phyloP scores from a whole-genome alignment of 352 stramenopile species.

The Pythium aphanidermatum region DNA sequence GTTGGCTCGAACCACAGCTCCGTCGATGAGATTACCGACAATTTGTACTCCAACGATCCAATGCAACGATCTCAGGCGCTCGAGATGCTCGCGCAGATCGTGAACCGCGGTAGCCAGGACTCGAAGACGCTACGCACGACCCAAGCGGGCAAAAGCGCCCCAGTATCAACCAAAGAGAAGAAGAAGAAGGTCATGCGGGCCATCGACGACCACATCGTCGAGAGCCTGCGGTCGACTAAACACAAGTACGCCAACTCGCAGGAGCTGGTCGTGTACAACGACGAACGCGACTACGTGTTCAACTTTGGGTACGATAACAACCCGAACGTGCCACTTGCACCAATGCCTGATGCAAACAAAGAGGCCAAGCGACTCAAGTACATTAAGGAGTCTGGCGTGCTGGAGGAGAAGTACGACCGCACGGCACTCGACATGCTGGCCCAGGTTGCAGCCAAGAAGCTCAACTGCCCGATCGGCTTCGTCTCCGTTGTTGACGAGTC shows the following conservation, averaged over 20 bases:
- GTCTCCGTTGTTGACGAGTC: conserved; percentile 50
- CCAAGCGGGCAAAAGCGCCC: background rate
- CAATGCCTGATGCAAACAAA: conserved; percentile 28
- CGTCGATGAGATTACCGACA: conserved; percentile 23
- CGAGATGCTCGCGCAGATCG: conserved; percentile 37
- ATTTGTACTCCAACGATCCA: conserved; percentile 38
- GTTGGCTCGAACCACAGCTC: conserved; percentile 21
- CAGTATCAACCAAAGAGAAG: conserved; percentile 11
- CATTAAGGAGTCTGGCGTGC: conserved; percentile 39
- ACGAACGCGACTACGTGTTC: conserved; percentile 43
- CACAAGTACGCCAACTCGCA: conserved; percentile 13
- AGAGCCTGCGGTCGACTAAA: conserved; percentile 26
- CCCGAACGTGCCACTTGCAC: conserved; percentile 38
- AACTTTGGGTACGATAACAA: conserved; percentile 32
- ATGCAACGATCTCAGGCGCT: conserved; percentile 31
- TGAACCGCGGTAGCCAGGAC: conserved; percentile 7
- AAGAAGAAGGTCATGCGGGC: conserved; percentile 28
- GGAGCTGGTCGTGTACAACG: conserved; percentile 23
- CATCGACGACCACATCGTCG: conserved; percentile 36
- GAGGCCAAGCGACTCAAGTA: conserved; percentile 35
- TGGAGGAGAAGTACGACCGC: conserved; percentile 35
- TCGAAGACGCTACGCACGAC: conserved; percentile 2
- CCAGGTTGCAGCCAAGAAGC: conserved; percentile 39
- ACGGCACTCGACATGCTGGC: conserved; percentile 46
- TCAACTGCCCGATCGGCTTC: conserved; percentile 53